Conservation (phyloP, 352 stramenopile species). For the Discostella stelligera region DNA sequence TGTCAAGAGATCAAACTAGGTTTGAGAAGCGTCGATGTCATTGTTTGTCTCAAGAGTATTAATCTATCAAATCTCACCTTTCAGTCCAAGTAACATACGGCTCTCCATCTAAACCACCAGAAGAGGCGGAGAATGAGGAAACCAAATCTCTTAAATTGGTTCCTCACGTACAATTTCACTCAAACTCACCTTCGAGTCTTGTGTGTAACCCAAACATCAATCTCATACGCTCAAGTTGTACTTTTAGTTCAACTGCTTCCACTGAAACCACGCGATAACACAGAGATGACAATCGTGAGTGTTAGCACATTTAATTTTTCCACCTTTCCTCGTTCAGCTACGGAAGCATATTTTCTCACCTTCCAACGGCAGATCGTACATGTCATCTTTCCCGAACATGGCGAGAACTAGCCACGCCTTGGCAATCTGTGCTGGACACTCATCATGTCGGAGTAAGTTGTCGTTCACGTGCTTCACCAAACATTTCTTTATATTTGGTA, state of each 20-base stretch:
- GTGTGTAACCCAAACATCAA: slow-evolving; percentile 65
- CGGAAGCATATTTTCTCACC: slow-evolving; percentile 6
- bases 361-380: slow-evolving; percentile 74
- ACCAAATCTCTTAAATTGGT: too few species aligned
- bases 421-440: slow-evolving; percentile 42
- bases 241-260: slow-evolving; percentile 59
- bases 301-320: not conserved
- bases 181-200: slow-evolving; percentile 31
- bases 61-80: slow-evolving; percentile 16
- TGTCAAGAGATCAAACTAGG: not conserved
- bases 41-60: not conserved
- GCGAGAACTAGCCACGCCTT: slow-evolving; percentile 71
- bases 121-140: too few species aligned
- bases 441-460: slow-evolving; percentile 55
- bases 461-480: slow-evolving; percentile 61
- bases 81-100: slow-evolving; percentile 57
- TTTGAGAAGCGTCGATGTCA: not conserved
- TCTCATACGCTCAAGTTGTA: slow-evolving; percentile 64
- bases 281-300: not conserved
- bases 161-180: too few species aligned
- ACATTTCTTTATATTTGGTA: slow-evolving; percentile 55
- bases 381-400: slow-evolving; percentile 72
- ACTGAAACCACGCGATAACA: not conserved
- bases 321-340: not conserved
- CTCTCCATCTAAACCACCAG: slow-evolving; percentile 30